These are phyloP conservation scores for Umbellularia californica DNA, from an alignment of 164 flowering plant species.

Conservation along the genomic window DNA sequence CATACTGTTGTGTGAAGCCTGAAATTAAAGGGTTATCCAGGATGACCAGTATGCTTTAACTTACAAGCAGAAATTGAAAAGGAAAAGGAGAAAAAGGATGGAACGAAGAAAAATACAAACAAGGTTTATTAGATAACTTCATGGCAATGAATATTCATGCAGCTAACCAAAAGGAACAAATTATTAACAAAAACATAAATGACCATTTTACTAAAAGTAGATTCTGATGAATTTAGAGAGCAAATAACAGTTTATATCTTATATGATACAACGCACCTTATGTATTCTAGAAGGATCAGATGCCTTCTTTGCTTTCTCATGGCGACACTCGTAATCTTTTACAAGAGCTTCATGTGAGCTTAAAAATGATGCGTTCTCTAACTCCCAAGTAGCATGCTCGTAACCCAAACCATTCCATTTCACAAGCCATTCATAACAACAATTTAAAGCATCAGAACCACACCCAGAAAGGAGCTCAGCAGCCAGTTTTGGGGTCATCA, in stretches of 20 bases:
- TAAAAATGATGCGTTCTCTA: slow-evolving; percentile 48
- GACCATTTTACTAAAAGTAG: not conserved
- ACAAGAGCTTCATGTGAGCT: slow-evolving; percentile 46
- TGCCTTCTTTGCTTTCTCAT: slow-evolving; percentile 29
- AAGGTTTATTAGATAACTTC: too few species aligned
- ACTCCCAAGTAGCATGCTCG: slow-evolving; percentile 75
- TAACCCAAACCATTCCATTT: slow-evolving; percentile 79
- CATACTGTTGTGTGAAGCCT: too few species aligned
- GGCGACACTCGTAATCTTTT: slow-evolving; percentile 49
- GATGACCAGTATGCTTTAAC: too few species aligned
- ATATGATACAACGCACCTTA: slow-evolving; percentile 26
- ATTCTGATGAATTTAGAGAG: not conserved
- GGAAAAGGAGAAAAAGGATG: too few species aligned
- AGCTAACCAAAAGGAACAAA: not conserved
- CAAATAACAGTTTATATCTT: too few species aligned
- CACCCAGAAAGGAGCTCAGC: slow-evolving; percentile 10
- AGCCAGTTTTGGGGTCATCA: slow-evolving; percentile 22
- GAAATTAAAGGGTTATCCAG: too few species aligned
- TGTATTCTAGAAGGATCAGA: slow-evolving; percentile 18
- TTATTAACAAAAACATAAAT: not conserved
- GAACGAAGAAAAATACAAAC: too few species aligned
- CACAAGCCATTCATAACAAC: slow-evolving; percentile 71
- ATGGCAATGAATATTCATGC: too few species aligned
- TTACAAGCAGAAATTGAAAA: too few species aligned
- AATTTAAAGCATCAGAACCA: not conserved